A percentile compares a stretch with the other conserved stretches of the same genome.
Evolutionary conservation across 306 rosid genomes (phyloP).

Genomic region (Cicer arietinum): DNA sequence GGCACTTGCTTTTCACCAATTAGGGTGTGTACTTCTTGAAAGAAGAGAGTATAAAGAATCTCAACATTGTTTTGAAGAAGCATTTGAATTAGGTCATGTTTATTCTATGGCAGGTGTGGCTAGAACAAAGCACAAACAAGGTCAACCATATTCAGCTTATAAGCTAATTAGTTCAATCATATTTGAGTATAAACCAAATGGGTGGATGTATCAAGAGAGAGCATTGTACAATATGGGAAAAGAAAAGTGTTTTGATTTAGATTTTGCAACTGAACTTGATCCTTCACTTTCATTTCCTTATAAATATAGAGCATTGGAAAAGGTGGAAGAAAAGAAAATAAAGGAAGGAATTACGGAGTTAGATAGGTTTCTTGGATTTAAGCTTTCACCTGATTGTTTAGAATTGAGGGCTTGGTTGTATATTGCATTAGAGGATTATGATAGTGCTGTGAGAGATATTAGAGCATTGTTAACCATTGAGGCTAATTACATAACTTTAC

Average conservation of each 20-base stretch:
- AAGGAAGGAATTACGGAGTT: slow-evolving; percentile 69
- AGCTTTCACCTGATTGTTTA: slow-evolving; percentile 70
- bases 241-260: slow-evolving; percentile 72
- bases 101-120: slow-evolving; percentile 81
- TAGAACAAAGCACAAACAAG: slow-evolving; percentile 70
- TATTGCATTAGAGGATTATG: slow-evolving; percentile 65
- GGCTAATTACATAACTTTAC: slow-evolving; percentile 62
- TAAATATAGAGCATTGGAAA: slow-evolving; percentile 64
- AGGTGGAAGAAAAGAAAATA: slow-evolving; percentile 69
- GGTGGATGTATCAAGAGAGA: slow-evolving; percentile 94
- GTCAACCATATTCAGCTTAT: slow-evolving; percentile 79
- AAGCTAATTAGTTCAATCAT: slow-evolving; percentile 70
- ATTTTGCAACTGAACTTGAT: slow-evolving; percentile 73
- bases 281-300: slow-evolving; percentile 79
- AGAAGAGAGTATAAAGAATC: slow-evolving; percentile 69
- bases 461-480: slow-evolving; percentile 73
- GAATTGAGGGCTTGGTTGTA: slow-evolving; percentile 80
- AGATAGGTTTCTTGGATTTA: slow-evolving; percentile 68
- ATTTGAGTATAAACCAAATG: slow-evolving; percentile 66
- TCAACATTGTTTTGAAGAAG: slow-evolving; percentile 61
- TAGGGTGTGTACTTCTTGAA: slow-evolving; percentile 73
- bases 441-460: slow-evolving; percentile 70
- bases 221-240: slow-evolving; percentile 73
- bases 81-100: slow-evolving; percentile 70
- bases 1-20: slow-evolving; percentile 68